phyloP scores from a whole-genome alignment of 2,329 filamentous ascomycete species.

The Hymenoscyphus occultus region DNA sequence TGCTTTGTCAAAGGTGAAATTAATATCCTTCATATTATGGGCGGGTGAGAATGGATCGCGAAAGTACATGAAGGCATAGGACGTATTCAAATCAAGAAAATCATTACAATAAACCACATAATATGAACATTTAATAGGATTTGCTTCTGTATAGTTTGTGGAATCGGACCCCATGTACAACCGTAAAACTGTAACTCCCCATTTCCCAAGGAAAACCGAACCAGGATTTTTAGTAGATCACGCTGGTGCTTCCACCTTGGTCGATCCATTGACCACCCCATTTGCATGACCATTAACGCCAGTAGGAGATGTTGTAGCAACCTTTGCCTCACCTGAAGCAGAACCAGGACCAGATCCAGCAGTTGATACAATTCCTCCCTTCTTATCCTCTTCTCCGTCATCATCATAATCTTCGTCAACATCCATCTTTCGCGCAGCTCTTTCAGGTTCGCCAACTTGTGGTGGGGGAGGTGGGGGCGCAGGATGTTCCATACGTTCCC shows the following conservation, averaged over 20 bases:
- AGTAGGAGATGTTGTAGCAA: constrained; percentile 44
- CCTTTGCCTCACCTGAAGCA: constrained; percentile 48
- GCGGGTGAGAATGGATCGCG: no score
- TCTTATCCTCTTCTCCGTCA: constrained; percentile 82
- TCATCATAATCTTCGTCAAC: constrained; percentile 98
- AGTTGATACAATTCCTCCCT: constrained; percentile 47
- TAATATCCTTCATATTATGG: no score
- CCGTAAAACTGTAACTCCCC: neutral
- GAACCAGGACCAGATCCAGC: constrained; percentile 45
- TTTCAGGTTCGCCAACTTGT: constrained; percentile 68
- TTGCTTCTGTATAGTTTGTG: constrained; percentile 17
- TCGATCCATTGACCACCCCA: constrained; percentile 33
- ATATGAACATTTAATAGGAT: neutral
- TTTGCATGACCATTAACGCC: constrained; percentile 35
- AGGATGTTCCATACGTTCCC: constrained; percentile 38
- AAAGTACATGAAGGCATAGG: neutral
- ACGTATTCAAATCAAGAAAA: neutral
- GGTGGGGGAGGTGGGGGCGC: constrained; percentile 42
- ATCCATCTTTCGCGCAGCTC: constrained; percentile 89
- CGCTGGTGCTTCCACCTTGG: constrained; percentile 32
- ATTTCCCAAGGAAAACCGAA: neutral
- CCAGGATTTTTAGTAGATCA: constrained; percentile 6
- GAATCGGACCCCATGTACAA: constrained; percentile 3
- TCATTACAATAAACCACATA: constrained; percentile 1
- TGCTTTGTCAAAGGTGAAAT: neutral